Base-by-base conservation (phyloP, 192 early-diverging fungal genomes). In the Blastocladiella britannica region DNA sequence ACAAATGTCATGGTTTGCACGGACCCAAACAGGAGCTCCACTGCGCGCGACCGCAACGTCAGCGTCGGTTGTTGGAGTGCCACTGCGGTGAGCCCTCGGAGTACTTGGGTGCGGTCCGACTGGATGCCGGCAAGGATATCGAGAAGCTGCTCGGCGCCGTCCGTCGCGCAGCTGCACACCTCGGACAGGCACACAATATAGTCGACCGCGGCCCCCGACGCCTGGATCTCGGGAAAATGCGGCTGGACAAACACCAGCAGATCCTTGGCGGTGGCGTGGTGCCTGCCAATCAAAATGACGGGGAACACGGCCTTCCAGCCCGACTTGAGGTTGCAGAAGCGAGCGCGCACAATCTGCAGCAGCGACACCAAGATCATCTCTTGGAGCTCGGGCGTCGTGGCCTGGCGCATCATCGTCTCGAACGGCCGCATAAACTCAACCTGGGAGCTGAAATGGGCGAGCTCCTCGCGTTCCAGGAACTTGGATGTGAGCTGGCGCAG, bases 291-390 rank as follows among this genome's bases (percentile, higher is more conserved):
- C 5, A 79, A 64, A 62, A 81, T 69, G 0, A 80, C 81, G 25
- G 72, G 70, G 29, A 86, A 58, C 54, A 86, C 72, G 0, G 77
- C 74, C 55, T 81, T 83, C 80, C 84, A 88, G 0, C 92, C 92
- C 9, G 82, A 85, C 30, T 83, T 77, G 55, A 95, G 86, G 28
- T 84, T 76, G 58, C 72, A 66, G 25, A 86, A 74, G 47, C 85
- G 67, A 0, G 87, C 82, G 54, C 76, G 77, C 31, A 86, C 76
- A 54, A 86, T 70, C 67, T 86, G 84, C 7, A 73, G 75, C 25
- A 81, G 70, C 64, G 26, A 80, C 82, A 27, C 85, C 73, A 22
- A 79, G 70, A 55, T 84, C 83, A n/a, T 90, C 85, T 55, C 79
- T 85, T 55, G 29, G 12, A 62, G 57, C 7, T 20, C 20, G 20